phyloP scores from a whole-genome alignment of 371 early-diverging fungal genomes.

The Basidiobolus meristosporus region DNA sequence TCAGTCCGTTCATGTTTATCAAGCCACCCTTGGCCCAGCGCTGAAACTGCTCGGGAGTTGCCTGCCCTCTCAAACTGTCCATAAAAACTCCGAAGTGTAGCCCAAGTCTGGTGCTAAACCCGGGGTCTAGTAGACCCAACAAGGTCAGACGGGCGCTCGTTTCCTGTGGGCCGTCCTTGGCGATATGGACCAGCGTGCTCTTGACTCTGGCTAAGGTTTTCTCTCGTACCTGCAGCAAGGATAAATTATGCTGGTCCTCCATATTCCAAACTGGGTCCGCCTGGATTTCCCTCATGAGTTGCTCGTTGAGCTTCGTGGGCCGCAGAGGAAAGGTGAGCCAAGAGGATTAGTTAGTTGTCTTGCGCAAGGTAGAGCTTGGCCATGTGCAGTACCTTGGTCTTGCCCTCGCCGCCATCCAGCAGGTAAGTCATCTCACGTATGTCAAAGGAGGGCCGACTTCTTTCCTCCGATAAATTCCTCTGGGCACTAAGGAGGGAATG shows the following conservation, averaged over 20 bases:
- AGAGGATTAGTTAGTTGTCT: too few species aligned
- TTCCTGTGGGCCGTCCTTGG: slow-evolving; percentile 46
- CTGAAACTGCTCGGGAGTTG: slow-evolving; percentile 63
- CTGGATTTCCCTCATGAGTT: slow-evolving; percentile 69
- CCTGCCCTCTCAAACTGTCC: slow-evolving; percentile 73
- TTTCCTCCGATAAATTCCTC: too few species aligned
- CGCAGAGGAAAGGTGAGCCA: slow-evolving; percentile 24
- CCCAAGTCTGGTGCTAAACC: slow-evolving; percentile 82
- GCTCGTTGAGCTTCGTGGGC: slow-evolving; percentile 63
- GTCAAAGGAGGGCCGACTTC: too few species aligned
- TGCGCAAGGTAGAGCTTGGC: too few species aligned
- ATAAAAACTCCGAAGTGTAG: slow-evolving; percentile 85
- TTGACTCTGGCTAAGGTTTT: too few species aligned
- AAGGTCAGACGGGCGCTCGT: slow-evolving; percentile 75
- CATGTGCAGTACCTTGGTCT: too few species aligned
- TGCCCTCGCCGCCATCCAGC: too few species aligned
- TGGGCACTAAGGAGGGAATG: too few species aligned
- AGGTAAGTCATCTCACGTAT: too few species aligned
- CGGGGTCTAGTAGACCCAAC: slow-evolving; percentile 66
- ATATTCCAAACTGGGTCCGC: too few species aligned
- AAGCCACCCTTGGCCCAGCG: slow-evolving; percentile 84
- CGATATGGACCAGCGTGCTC: slow-evolving; percentile 49
- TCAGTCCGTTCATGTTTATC: slow-evolving; percentile 47
- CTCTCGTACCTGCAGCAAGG: too few species aligned
- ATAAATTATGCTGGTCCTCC: too few species aligned